These are phyloP conservation scores for Penicillium steckii DNA, from an alignment of 495 filamentous ascomycete genomes.

Conservation along the genomic window DNA sequence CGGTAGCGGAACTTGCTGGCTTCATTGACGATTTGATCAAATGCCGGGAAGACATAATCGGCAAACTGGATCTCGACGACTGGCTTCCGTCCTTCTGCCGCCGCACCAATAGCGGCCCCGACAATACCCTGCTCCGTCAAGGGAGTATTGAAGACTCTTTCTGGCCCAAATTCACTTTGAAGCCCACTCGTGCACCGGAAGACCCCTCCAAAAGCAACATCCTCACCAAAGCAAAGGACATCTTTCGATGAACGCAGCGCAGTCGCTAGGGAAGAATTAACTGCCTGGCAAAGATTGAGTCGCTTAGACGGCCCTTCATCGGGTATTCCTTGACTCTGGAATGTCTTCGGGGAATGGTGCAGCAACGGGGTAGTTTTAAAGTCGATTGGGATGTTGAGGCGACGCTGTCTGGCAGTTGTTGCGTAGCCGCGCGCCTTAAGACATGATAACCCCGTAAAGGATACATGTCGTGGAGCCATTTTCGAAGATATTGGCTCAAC, in stretches of 20 bases:
- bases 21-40: constrained; percentile 97
- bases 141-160: constrained; percentile 96
- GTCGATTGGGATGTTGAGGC: constrained; percentile 83
- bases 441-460: neutral
- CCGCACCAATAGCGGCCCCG: constrained; percentile 88
- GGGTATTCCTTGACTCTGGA: constrained; percentile 59
- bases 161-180: constrained; percentile 77
- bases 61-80: constrained; percentile 98
- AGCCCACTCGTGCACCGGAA: constrained; percentile 94
- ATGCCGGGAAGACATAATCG: constrained; percentile 95
- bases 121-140: constrained; percentile 92
- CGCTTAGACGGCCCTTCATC: constrained; percentile 71
- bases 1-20: constrained; percentile 90
- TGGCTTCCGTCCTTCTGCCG: constrained; percentile 87
- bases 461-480: neutral
- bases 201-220: constrained; percentile 94
- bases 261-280: constrained; percentile 83
- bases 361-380: constrained; percentile 80
- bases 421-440: neutral
- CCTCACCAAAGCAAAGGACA: constrained; percentile 91
- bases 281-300: constrained; percentile 88
- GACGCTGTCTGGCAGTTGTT: neutral
- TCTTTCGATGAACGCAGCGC: constrained; percentile 82
- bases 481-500: neutral
- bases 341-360: constrained; percentile 69